Conservation (phyloP, 371 early-diverging fungal genomes). For the Blakeslea trispora region DNA sequence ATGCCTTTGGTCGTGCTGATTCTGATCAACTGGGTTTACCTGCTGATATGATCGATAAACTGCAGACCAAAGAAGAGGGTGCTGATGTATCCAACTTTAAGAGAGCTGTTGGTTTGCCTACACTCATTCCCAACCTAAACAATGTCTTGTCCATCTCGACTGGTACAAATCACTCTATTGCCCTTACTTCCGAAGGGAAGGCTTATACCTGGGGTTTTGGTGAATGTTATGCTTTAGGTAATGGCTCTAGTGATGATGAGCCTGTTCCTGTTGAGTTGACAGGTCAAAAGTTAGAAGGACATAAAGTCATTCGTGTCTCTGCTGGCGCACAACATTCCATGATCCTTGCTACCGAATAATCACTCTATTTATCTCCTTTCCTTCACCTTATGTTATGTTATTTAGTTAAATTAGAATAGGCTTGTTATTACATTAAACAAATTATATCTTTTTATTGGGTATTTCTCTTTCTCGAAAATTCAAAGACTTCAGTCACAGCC, state of each 20-base stretch:
- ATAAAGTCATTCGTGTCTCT: constrained; percentile 54
- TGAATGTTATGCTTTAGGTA: constrained; percentile 74
- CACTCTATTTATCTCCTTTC: background rate
- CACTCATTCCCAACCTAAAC: constrained; percentile 49
- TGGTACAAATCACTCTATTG: constrained; percentile 90
- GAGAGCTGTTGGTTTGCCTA: constrained; percentile 62
- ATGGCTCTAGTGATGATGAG: constrained; percentile 73
- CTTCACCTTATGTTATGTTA: background rate
- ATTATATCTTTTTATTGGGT: constrained; percentile 20
- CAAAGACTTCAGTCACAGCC: constrained; percentile 72
- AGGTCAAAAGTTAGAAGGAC: constrained; percentile 61
- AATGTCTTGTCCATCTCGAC: constrained; percentile 66
- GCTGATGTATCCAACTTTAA: constrained; percentile 49
- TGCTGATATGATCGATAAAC: constrained; percentile 24
- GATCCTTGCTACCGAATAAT: constrained; percentile 44
- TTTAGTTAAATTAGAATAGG: background rate
- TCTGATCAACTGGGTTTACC: constrained; percentile 93
- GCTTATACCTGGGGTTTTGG: constrained; percentile 95
- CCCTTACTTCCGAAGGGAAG: constrained; percentile 65
- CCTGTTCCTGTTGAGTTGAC: constrained; percentile 48
- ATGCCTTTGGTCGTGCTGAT: constrained; percentile 87
- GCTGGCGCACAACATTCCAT: constrained; percentile 83
- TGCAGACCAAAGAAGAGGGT: constrained; percentile 25
- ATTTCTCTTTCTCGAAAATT: constrained; percentile 54
- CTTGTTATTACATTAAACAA: background rate